Evolutionary conservation across 1,284 basidiomycete genomes (phyloP), one percentile per base, ranked within the genome.

Genomic region (Trichosporon sp.): DNA sequence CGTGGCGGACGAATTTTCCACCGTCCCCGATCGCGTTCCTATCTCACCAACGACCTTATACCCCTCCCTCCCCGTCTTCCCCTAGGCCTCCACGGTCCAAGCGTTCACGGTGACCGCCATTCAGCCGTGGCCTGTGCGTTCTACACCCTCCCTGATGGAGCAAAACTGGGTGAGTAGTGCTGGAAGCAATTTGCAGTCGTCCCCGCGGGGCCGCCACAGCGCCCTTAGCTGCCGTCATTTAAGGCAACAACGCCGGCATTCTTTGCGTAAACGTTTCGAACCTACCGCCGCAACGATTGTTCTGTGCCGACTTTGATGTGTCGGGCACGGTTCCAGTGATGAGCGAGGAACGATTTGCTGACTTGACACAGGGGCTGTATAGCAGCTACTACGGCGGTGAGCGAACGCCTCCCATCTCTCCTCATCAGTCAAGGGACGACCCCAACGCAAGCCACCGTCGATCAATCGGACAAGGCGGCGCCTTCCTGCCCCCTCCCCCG

Each of bases 131-230:
- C 56, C 56, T 32, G 56, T 64, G 27, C 47, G 68, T 58, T 56
- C 68, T 18, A 64, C 35, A 58, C 60, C 60, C 27, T 51, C 60
- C 63, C 66, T 58, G 60, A 76, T 76, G 75, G 75, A 76, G 71
- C 73, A 70, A 53, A 75, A 71, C 66, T 76, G 75, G 75, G 75
- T 76, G 47, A 73, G 75, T 74, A 6, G 6, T 31, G 35, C 25
- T 60, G 25, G 25, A 21, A 11, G 25, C 35, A 38, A 13, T 6
- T 42, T 38, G 18, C 4, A 18, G n/a, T 8, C 18, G 23, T 18
- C 66, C 65, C 66, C 60, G 60, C 66, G 66, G 66, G 60, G 66
- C 27, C 53, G 56, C 25, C 12, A 6, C 21, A 44, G 15, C 34
- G 29, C 60, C 60, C 44, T 67, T 21, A 27, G 29, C 18, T 32